Evolutionary conservation across 768 basidiomycete species (phyloP).

Genomic region (Austroboletus festivus): DNA sequence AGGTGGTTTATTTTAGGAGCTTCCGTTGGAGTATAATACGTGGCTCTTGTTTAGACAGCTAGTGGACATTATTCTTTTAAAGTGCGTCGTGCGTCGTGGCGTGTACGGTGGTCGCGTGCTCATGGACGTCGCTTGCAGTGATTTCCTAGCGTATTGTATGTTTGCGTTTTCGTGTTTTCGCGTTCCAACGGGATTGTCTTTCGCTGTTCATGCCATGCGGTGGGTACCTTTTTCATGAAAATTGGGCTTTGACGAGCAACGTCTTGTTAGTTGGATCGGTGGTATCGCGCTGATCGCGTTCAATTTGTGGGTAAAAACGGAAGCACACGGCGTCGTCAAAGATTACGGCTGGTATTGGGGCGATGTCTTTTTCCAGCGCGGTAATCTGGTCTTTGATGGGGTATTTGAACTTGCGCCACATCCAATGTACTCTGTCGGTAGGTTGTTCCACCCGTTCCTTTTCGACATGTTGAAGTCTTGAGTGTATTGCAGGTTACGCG

Average conservation of each 20-base stretch:
- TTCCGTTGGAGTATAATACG: constrained; percentile 91
- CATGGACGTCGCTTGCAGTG: constrained; percentile 45
- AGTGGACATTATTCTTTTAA: constrained; percentile 95
- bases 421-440: constrained; percentile 93
- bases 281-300: constrained; percentile 85
- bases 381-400: constrained; percentile 92
- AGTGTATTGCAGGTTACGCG: constrained; percentile 66
- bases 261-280: constrained; percentile 68
- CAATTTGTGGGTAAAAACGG: constrained; percentile 98
- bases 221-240: constrained; percentile 25
- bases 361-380: constrained; percentile 89
- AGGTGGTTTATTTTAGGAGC: constrained; percentile 46
- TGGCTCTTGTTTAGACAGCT: constrained; percentile 95
- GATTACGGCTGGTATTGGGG: constrained; percentile 99
- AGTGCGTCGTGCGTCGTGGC: constrained; percentile 49
- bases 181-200: constrained; percentile 74
- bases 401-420: constrained; percentile 94
- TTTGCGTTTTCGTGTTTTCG: constrained; percentile 94
- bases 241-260: constrained; percentile 1
- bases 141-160: constrained; percentile 92
- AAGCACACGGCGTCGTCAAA: constrained; percentile 96
- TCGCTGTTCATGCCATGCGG: constrained; percentile 75
- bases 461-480: neutral
- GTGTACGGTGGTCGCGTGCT: neutral
- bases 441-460: neutral